phyloP scores from a whole-genome alignment of 2,329 filamentous ascomycete genomes.

The Ceratocystis diversiconidia region DNA sequence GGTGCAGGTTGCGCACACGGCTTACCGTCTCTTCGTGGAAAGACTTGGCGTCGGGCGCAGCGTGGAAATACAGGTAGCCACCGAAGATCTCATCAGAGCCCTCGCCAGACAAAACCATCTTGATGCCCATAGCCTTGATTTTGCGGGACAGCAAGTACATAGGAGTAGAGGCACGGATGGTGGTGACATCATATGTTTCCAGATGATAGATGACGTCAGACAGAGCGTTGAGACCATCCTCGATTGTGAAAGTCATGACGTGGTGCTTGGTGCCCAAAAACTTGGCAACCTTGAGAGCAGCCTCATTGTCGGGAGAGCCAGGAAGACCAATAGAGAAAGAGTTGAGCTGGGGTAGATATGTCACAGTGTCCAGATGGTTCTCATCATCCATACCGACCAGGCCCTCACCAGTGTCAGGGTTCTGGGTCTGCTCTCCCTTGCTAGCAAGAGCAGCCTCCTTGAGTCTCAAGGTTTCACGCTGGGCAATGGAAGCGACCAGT shows the following conservation, averaged over 20 bases:
- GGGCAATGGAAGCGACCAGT: constrained; percentile 85
- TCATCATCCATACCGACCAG: constrained; percentile 91
- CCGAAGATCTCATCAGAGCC: constrained; percentile 97
- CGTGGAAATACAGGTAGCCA: constrained; percentile 97
- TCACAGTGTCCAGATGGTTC: constrained; percentile 76
- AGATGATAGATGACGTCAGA: constrained; percentile 97
- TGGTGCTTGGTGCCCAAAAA: constrained; percentile 97
- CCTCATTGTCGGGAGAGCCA: constrained; percentile 79
- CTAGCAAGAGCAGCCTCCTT: constrained; percentile 47
- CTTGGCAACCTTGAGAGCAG: constrained; percentile 82
- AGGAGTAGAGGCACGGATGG: constrained; percentile 91
- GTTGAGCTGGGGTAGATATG: constrained; percentile 87
- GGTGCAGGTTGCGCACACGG: constrained; percentile 88
- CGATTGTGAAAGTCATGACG: constrained; percentile 93
- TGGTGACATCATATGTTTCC: constrained; percentile 95
- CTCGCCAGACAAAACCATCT: constrained; percentile 97
- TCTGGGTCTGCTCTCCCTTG: constrained; percentile 31
- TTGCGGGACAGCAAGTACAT: constrained; percentile 98
- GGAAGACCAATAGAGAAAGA: constrained; percentile 97
- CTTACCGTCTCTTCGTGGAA: constrained; percentile 93
- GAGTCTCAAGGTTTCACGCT: constrained; percentile 74
- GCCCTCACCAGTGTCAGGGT: constrained; percentile 38
- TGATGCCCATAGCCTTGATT: constrained; percentile 98
- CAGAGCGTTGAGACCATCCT: constrained; percentile 91
- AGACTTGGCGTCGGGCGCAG: constrained; percentile 75